Evolutionary conservation across 2,329 filamentous ascomycete species (phyloP).

Genomic region (Torrubiella hemipterigena): DNA sequence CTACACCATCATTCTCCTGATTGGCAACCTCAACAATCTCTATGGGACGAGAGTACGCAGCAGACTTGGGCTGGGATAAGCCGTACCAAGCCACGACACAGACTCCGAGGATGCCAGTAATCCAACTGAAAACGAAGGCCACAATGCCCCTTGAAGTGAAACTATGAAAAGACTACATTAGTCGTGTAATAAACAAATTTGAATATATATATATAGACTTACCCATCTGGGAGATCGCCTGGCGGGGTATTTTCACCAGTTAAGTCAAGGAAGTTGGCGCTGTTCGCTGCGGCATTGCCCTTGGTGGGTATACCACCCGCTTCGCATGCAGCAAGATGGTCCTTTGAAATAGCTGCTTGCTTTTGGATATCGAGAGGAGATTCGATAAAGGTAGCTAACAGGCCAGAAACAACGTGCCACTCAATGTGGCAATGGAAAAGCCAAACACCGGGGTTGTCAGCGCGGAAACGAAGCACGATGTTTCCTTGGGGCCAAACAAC

Average conservation of each 20-base stretch:
- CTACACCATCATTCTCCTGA: too few species aligned
- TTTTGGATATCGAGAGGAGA: constrained; percentile 51
- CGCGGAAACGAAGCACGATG: constrained; percentile 54
- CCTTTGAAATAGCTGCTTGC: constrained; percentile 43
- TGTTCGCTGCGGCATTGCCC: constrained; percentile 70
- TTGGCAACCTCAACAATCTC: too few species aligned
- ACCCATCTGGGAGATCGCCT: constrained; percentile 48
- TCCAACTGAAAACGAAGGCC: constrained; percentile 59
- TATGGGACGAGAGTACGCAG: too few species aligned
- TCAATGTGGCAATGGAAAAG: constrained; percentile 74
- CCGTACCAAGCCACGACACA: constrained; percentile 57
- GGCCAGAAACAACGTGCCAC: constrained; percentile 61
- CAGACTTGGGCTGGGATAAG: constrained; percentile 19
- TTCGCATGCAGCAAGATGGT: constrained; percentile 46
- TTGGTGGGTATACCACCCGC: constrained; percentile 33
- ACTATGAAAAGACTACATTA: too few species aligned
- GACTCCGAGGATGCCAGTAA: constrained; percentile 59
- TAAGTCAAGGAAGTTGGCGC: constrained; percentile 49
- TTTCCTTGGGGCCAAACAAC: constrained; percentile 54
- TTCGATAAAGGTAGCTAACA: constrained; percentile 53
- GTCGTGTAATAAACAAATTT: constrained; percentile 2
- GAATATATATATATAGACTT: constrained; percentile 12
- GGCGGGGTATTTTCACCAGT: constrained; percentile 45
- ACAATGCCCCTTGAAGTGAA: constrained; percentile 63
- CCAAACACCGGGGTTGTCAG: constrained; percentile 59